These are phyloP conservation scores for Phyllosticta paracitricarpa DNA, from an alignment of 2,329 filamentous ascomycete species.

Conservation along the genomic window DNA sequence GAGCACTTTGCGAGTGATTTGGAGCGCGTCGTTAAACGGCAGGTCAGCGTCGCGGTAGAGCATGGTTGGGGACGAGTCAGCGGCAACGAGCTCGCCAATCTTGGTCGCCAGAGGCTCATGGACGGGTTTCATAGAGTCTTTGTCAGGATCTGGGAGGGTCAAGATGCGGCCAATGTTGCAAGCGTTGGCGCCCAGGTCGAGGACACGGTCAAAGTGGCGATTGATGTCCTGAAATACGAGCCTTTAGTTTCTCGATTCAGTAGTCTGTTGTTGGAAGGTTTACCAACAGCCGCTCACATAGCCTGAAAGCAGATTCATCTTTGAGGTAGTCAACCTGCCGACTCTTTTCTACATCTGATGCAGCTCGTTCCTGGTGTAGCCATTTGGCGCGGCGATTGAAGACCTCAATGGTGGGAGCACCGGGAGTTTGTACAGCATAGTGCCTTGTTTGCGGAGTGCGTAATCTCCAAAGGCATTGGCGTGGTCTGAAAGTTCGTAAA, in stretches of 20 bases:
- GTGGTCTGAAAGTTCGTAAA: slow-evolving; percentile 27
- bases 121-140: slow-evolving; percentile 50
- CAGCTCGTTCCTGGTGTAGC: slow-evolving; percentile 82
- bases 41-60: slow-evolving; percentile 70
- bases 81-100: slow-evolving; percentile 65
- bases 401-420: slow-evolving; percentile 72
- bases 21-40: slow-evolving; percentile 63
- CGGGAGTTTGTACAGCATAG: slow-evolving; percentile 71
- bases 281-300: slow-evolving; percentile 79
- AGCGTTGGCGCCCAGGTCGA: slow-evolving; percentile 91
- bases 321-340: slow-evolving; percentile 84
- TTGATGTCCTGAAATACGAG: slow-evolving; percentile 70
- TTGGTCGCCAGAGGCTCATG: slow-evolving; percentile 59
- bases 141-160: slow-evolving; percentile 51
- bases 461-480: slow-evolving; percentile 16
- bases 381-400: slow-evolving; percentile 86
- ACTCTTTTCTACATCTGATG: slow-evolving; percentile 57
- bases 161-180: slow-evolving; percentile 86
- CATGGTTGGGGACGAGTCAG: slow-evolving; percentile 68
- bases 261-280: slow-evolving; percentile 8
- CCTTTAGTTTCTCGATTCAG: background rate
- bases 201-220: slow-evolving; percentile 68
- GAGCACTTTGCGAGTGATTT: slow-evolving; percentile 67
- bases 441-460: slow-evolving; percentile 19
- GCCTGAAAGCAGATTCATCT: slow-evolving; percentile 75